A percentile compares a stretch with the other conserved stretches of the same genome.
Conservation (phyloP, 495 filamentous ascomycete species). For the Penicillium dipodomyicola region DNA sequence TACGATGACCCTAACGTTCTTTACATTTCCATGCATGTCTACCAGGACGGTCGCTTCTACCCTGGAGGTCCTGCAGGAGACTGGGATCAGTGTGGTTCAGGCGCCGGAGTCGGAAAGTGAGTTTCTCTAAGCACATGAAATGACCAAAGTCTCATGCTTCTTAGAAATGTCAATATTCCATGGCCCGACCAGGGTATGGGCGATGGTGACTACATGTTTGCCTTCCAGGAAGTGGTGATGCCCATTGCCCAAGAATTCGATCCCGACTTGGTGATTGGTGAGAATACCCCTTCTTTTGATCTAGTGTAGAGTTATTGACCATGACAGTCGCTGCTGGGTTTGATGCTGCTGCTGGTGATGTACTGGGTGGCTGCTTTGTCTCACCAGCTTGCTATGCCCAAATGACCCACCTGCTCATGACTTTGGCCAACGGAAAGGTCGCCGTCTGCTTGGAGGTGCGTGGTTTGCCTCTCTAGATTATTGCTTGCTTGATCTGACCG, state of each 20-base stretch:
- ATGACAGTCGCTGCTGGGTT: conserved; percentile 82
- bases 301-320: conserved; percentile 10
- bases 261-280: conserved; percentile 86
- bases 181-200: conserved; percentile 93
- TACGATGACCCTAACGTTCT: conserved; percentile 92
- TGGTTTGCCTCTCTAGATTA: neutral
- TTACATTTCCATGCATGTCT: conserved; percentile 96
- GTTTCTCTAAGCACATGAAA: conserved; percentile 9
- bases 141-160: neutral
- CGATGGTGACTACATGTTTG: conserved; percentile 93
- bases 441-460: conserved; percentile 80
- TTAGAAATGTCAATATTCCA: conserved; percentile 89
- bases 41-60: conserved; percentile 79
- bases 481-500: neutral
- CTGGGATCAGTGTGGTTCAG: conserved; percentile 71
- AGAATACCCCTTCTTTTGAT: conserved; percentile 12
- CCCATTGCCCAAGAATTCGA: conserved; percentile 90
- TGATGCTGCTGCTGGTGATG: conserved; percentile 90
- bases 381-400: conserved; percentile 90
- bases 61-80: conserved; percentile 74
- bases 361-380: conserved; percentile 87
- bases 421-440: conserved; percentile 85
- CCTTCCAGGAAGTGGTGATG: conserved; percentile 97
- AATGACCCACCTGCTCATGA: conserved; percentile 99
- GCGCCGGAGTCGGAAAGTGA: conserved; percentile 67